phyloP scores from a whole-genome alignment of 1,284 basidiomycete genomes.

The Cutaneotrichosporon curvatum region DNA sequence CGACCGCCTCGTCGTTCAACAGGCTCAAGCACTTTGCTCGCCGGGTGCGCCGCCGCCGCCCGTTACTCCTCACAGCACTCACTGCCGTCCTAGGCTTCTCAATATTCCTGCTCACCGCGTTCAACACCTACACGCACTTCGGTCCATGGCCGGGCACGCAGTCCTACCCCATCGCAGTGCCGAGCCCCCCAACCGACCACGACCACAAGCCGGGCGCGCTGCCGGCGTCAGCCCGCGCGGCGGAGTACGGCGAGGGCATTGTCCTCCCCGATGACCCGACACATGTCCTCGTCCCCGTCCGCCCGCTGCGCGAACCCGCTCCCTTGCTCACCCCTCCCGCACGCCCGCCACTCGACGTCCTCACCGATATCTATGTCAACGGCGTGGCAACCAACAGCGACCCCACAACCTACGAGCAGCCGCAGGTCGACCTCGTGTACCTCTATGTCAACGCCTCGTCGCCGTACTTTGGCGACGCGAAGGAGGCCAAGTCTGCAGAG shows the following conservation, averaged over 20 bases:
- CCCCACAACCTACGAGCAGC: not conserved
- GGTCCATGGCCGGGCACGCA: not conserved
- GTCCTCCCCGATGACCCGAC: conserved; percentile 8
- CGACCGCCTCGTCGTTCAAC: no score
- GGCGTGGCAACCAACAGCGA: conserved; percentile 8
- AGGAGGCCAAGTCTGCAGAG: conserved; percentile 14
- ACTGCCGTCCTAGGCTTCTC: conserved; percentile 1
- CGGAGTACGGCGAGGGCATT: not conserved
- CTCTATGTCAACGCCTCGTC: conserved; percentile 37
- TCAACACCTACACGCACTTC: not conserved
- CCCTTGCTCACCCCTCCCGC: conserved; percentile 13
- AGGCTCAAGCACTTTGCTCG: not conserved
- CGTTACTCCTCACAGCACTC: not conserved
- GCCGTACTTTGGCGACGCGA: conserved; percentile 21
- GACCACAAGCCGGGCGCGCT: no score
- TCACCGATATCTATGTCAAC: conserved; percentile 15
- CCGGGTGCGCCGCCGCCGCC: conserved; percentile 1
- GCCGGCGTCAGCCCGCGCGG: no score
- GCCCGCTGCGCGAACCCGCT: not conserved
- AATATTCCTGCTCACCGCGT: not conserved
- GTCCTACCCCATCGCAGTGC: not conserved
- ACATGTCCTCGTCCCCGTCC: conserved; percentile 17
- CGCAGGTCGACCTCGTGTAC: conserved; percentile 32
- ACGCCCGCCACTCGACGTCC: conserved; percentile 14
- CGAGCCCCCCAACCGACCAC: no score